Evolutionary conservation across 306 rosid species (phyloP).

Genomic region (Hippophae tibetana): DNA sequence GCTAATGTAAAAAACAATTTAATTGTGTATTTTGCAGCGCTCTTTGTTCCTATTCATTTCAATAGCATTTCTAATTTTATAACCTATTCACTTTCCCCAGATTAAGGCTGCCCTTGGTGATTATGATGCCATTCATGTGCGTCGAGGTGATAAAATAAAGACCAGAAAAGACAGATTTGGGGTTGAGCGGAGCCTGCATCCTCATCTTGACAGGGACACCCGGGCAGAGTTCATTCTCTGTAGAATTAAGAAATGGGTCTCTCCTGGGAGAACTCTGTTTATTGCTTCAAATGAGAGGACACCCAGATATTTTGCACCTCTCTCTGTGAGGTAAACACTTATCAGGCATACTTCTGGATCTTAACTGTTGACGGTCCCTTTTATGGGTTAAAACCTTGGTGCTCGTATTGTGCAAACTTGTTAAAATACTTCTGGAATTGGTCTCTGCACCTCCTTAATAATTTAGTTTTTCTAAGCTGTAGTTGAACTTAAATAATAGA

Average conservation of each 20-base stretch:
- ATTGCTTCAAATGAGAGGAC: conserved; percentile 94
- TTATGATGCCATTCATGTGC: conserved; percentile 89
- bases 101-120: conserved; percentile 48
- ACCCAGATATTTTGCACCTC: conserved; percentile 79
- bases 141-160: conserved; percentile 92
- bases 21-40: background rate
- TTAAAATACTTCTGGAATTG: background rate
- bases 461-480: background rate
- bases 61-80: conserved; percentile 7
- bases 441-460: too few species aligned
- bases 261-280: conserved; percentile 72
- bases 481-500: background rate
- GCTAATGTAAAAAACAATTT: background rate
- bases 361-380: background rate
- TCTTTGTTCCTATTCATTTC: background rate
- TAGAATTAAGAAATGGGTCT: conserved; percentile 80
- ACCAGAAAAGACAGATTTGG: conserved; percentile 90
- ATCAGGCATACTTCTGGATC: conserved; percentile 5
- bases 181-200: conserved; percentile 59
- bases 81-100: conserved; percentile 24
- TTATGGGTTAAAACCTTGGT: background rate
- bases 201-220: conserved; percentile 94
- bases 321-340: conserved; percentile 56
- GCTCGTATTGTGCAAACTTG: background rate
- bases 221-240: conserved; percentile 65